Conservation (phyloP, 164 flowering plant genomes). For the Tetrastigma voinierianum region DNA sequence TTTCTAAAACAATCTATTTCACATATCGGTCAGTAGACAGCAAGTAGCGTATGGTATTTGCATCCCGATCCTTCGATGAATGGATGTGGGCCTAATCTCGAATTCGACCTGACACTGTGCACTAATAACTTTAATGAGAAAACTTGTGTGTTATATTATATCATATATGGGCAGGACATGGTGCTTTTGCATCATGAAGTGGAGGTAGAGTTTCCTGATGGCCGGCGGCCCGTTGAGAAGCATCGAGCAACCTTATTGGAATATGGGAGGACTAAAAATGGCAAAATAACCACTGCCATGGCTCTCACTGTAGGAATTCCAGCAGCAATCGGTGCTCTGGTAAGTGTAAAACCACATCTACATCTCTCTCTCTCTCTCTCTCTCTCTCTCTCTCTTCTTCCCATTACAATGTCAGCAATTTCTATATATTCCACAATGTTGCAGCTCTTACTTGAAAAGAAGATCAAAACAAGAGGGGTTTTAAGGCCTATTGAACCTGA, state of each 20-base stretch:
- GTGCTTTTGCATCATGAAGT: slow-evolving; percentile 91
- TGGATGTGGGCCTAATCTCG: no score
- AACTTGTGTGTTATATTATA: not conserved
- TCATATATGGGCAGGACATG: slow-evolving; percentile 66
- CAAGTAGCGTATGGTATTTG: no score
- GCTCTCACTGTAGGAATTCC: slow-evolving; percentile 93
- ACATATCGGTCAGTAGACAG: no score
- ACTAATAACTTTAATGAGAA: not conserved
- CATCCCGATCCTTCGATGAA: no score
- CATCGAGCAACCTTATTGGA: slow-evolving; percentile 75
- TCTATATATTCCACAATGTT: not conserved
- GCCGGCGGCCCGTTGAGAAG: slow-evolving; percentile 46
- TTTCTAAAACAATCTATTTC: no score
- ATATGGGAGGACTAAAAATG: slow-evolving; percentile 62
- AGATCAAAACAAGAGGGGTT: slow-evolving; percentile 70
- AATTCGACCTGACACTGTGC: no score
- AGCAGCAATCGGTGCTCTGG: slow-evolving; percentile 94
- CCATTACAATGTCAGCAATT: not conserved
- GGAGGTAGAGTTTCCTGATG: slow-evolving; percentile 69
- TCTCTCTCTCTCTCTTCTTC: slow-evolving; percentile 6
- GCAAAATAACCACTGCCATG: slow-evolving; percentile 75
- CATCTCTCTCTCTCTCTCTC: no score
- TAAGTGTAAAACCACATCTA: slow-evolving; percentile 21
- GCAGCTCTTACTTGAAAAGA: slow-evolving; percentile 79
- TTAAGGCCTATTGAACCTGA: slow-evolving; percentile 81